Evolutionary conservation across 2,329 filamentous ascomycete species (phyloP).

Genomic region (Podosphaera leucotricha): DNA sequence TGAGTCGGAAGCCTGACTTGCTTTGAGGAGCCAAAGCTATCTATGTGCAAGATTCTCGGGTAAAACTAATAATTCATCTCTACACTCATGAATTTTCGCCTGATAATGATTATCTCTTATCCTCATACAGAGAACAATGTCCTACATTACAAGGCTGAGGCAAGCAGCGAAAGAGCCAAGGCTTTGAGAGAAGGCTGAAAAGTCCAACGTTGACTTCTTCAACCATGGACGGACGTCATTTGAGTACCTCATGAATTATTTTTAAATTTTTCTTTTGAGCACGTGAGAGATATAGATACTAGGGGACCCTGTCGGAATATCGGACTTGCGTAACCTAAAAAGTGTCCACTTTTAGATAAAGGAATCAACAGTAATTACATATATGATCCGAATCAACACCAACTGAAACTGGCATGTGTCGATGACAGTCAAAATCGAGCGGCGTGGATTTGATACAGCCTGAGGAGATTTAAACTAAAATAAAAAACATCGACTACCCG

Average conservation of each 20-base stretch:
- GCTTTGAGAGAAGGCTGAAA: neutral
- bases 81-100: no score
- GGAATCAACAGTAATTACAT: neutral
- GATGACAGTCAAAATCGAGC: no score
- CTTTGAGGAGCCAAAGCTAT: neutral
- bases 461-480: no score
- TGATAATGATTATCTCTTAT: no score
- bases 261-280: neutral
- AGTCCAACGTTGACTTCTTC: neutral
- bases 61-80: no score
- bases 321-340: no score
- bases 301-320: neutral
- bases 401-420: neutral
- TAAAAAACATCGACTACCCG: no score
- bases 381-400: neutral
- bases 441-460: no score
- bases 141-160: neutral
- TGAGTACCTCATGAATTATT: neutral
- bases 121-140: neutral
- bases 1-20: neutral
- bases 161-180: neutral
- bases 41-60: neutral
- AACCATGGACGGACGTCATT: neutral
- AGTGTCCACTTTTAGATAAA: no score
- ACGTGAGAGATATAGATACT: neutral